phyloP scores from a whole-genome alignment of 305 asterid species.

The Rubia balearica region DNA sequence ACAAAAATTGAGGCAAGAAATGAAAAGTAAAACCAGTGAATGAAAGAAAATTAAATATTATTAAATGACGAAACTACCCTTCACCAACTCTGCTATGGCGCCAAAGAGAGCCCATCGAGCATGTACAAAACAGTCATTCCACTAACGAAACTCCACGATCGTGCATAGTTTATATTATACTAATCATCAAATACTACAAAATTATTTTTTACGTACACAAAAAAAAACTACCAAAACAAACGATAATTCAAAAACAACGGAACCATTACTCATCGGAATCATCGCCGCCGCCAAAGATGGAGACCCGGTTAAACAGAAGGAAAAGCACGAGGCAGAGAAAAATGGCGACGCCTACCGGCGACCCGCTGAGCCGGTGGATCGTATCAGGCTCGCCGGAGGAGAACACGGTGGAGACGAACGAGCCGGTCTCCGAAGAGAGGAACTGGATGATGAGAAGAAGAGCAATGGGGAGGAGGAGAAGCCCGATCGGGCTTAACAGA shows the following conservation, averaged over 20 bases:
- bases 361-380: slow-evolving; percentile 77
- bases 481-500: slow-evolving; percentile 66
- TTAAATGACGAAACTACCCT: background rate
- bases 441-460: slow-evolving; percentile 76
- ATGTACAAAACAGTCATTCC: background rate
- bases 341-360: slow-evolving; percentile 81
- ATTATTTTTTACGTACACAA: slow-evolving; percentile 13
- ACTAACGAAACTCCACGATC: background rate
- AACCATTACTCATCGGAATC: slow-evolving; percentile 56
- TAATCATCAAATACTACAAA: background rate
- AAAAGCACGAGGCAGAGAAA: slow-evolving; percentile 53
- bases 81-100: no score
- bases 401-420: slow-evolving; percentile 51
- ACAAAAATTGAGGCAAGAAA: no score
- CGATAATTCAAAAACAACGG: background rate
- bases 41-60: no score
- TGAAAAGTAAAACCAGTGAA: no score
- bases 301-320: slow-evolving; percentile 59
- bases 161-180: background rate
- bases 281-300: slow-evolving; percentile 76
- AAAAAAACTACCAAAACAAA: no score
- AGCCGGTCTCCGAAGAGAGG: slow-evolving; percentile 77
- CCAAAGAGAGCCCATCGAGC: background rate
- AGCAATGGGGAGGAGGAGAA: slow-evolving; percentile 63
- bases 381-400: slow-evolving; percentile 71